A percentile compares a stretch with the other conserved stretches of the same genome.
These are phyloP conservation scores for Penicillium sp. DNA, from an alignment of 2,329 filamentous ascomycete genomes.

Conservation along the genomic window DNA sequence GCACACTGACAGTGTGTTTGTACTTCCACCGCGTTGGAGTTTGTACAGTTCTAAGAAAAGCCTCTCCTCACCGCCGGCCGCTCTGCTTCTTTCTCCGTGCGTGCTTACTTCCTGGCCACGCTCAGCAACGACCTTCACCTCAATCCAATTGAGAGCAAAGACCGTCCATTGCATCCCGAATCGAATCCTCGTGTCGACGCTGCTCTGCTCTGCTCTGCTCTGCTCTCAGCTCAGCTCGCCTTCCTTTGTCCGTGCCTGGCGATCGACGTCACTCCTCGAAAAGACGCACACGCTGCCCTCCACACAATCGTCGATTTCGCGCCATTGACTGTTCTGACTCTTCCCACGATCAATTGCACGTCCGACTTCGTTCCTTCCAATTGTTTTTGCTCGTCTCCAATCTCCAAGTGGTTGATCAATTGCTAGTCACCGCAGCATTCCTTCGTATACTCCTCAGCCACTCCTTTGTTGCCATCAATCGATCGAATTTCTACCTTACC, in stretches of 20 bases:
- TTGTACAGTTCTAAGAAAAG: conserved; percentile 3
- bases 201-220: neutral
- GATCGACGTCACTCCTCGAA: conserved; percentile 1
- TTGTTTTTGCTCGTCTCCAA: neutral
- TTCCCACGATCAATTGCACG: neutral
- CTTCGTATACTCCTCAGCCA: neutral
- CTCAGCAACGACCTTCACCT: neutral
- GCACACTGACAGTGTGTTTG: neutral
- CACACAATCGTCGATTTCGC: neutral
- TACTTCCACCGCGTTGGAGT: too few relatives aligned
- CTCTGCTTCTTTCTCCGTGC: neutral
- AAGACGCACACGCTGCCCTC: neutral
- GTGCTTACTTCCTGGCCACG: neutral
- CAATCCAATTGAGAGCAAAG: neutral
- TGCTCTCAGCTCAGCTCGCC: too few relatives aligned
- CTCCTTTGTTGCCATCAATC: neutral
- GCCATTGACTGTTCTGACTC: neutral
- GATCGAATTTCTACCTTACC: neutral
- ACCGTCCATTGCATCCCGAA: neutral
- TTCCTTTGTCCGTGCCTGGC: neutral
- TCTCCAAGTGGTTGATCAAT: conserved; percentile 3
- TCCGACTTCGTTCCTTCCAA: neutral
- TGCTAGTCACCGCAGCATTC: neutral
- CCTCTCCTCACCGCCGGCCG: conserved; percentile 8
- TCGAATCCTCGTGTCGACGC: neutral